Evolutionary conservation across 768 basidiomycete species (phyloP), one percentile per base, ranked within the genome.

Genomic region (Cystobasidium onofrii): DNA sequence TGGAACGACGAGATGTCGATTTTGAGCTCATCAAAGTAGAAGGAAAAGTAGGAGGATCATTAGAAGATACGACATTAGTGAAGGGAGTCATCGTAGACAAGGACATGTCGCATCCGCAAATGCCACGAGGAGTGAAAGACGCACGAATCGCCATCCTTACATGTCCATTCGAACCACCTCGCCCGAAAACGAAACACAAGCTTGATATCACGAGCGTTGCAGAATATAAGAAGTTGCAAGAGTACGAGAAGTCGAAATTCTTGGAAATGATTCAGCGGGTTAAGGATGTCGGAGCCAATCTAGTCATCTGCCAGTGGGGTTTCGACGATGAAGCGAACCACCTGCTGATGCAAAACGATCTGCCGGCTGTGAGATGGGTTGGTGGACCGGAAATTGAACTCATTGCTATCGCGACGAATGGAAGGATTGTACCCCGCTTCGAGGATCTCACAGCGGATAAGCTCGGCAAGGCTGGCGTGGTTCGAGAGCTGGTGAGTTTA

Each of bases 301-400:
- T 99, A 74, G 96, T 99, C 76, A 97, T 99, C 78, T 99, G 96
- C 82, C 96, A 99, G 80, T 99, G 96, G 96, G 96, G 96, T 74
- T 99, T 99, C 80, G 96, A 99, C 80, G 96, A 99, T 79, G 96
- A 99, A 83, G 96, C 96, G 54, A 99, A 99, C 80, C 96, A 98
- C 81, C 77, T 98, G 78, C 82, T 99, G 76, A 92, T 98, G 91
- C 93, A 96, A 84, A 98, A 97, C 78, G 91, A 94, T 17, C 85
- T 99, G 41, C 96, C 96, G 52, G 91, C 96, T 33, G 95, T 98
- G 34, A 86, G 96, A 80, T 98, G 96, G 96, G 96, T 99, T 71
- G 96, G 96, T 74, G 96, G 96, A 27, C 96, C 96, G 1, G 96
- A 99, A 81, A 99, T 99, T 76, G 96, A 99, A 93, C 85, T 98